phyloP scores from a whole-genome alignment of 306 rosid genomes.

The Albizia julibrissin region DNA sequence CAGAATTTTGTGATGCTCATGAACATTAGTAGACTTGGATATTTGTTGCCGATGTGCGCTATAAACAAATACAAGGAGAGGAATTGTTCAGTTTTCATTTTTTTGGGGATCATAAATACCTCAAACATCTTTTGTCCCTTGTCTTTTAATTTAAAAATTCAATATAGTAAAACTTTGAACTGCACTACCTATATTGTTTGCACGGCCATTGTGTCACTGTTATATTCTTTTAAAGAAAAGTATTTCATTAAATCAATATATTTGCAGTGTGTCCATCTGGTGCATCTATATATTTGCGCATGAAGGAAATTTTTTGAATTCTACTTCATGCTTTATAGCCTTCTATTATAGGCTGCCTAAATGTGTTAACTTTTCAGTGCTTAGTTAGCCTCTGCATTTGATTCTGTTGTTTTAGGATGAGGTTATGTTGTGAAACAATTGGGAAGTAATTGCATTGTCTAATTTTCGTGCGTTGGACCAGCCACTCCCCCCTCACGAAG shows the following conservation, averaged over 20 bases:
- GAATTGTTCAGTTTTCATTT: slow-evolving; percentile 7
- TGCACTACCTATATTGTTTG: neutral
- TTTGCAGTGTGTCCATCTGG: neutral
- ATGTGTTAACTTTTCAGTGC: neutral
- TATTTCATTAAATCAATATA: neutral
- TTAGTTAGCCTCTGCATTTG: neutral
- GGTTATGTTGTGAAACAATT: slow-evolving; percentile 1
- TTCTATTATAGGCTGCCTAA: neutral
- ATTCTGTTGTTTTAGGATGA: neutral
- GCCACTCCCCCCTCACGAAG: slow-evolving; percentile 9
- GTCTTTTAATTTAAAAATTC: neutral
- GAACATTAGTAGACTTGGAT: neutral
- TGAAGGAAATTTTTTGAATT: slow-evolving; percentile 4
- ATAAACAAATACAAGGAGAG: neutral
- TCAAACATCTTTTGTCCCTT: neutral
- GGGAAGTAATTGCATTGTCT: slow-evolving; percentile 12
- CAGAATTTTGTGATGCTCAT: neutral
- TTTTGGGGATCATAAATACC: neutral
- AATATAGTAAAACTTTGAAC: neutral
- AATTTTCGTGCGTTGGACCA: slow-evolving; percentile 2
- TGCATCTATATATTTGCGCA: neutral
- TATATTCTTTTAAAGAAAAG: too few species aligned
- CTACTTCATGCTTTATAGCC: neutral
- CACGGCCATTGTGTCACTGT: neutral
- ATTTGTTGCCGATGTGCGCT: neutral